A percentile compares a stretch with the other conserved stretches of the same genome.
phyloP scores from a whole-genome alignment of 192 early-diverging fungal species.

The Powellomyces hirtus region DNA sequence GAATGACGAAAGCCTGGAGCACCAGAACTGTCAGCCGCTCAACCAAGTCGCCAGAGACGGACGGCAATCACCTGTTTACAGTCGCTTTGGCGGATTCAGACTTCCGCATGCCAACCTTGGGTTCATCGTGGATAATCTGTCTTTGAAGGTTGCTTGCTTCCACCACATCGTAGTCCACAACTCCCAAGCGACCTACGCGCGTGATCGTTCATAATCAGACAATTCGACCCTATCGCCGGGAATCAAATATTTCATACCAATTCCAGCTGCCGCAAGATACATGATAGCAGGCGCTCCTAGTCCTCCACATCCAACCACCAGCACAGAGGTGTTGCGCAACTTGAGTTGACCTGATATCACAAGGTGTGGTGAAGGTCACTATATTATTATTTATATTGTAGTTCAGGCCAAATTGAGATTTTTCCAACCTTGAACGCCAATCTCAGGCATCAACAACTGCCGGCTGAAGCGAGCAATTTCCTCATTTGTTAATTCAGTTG shows the following conservation, averaged over 20 bases:
- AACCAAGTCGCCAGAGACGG: not conserved
- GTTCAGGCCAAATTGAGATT: not conserved
- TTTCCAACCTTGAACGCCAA: conserved; percentile 62
- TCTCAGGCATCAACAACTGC: conserved; percentile 79
- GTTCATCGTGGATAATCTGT: conserved; percentile 88
- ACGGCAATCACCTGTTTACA: conserved; percentile 40
- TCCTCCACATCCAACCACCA: conserved; percentile 94
- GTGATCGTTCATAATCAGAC: not conserved
- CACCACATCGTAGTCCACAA: conserved; percentile 89
- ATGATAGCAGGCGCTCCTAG: conserved; percentile 84
- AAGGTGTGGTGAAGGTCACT: not conserved
- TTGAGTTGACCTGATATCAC: conserved; percentile 65
- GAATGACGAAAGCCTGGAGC: conserved; percentile 61
- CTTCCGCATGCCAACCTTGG: conserved; percentile 65
- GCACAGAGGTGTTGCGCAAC: conserved; percentile 68
- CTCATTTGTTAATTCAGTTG: conserved; percentile 35
- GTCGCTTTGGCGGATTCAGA: conserved; percentile 70
- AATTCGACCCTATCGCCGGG: not conserved
- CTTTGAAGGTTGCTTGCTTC: conserved; percentile 92
- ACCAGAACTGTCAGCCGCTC: not conserved
- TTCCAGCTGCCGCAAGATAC: conserved; percentile 86
- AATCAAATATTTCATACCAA: conserved; percentile 47
- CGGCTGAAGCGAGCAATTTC: conserved; percentile 83
- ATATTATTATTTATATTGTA: not conserved
- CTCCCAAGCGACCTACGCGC: conserved; percentile 68